phyloP scores from a whole-genome alignment of 225 moss, liverwort and hornwort species.

The Lunularia cruciata region DNA sequence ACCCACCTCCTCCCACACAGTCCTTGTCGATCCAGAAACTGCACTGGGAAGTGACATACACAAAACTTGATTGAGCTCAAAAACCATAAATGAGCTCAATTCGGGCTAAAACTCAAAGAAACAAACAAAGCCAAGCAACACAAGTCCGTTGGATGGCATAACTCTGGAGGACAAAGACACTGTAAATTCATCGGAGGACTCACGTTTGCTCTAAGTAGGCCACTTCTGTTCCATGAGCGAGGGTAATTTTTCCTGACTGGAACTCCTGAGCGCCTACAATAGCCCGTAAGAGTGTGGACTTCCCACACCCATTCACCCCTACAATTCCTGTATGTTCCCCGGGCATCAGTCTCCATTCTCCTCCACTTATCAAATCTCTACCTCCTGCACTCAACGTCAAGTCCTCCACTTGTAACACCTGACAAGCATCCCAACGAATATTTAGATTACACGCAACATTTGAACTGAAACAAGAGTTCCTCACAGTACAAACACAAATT shows the following conservation, averaged over 20 bases:
- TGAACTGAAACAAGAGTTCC: conserved; percentile 7
- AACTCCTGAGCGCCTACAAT: conserved; percentile 70
- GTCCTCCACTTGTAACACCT: conserved; percentile 87
- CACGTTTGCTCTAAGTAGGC: conserved; percentile 99
- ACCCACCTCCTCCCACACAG: conserved; percentile 91
- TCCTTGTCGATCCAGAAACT: conserved; percentile 85
- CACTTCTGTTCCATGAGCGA: conserved; percentile 75
- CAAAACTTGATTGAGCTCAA: neutral
- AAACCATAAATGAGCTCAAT: neutral
- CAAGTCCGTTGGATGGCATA: neutral
- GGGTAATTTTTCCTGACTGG: conserved; percentile 71
- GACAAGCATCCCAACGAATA: conserved; percentile 21
- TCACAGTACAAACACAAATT: neutral
- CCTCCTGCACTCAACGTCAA: conserved; percentile 93
- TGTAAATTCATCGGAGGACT: conserved; percentile 27
- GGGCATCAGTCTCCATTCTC: conserved; percentile 86
- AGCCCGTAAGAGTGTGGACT: conserved; percentile 77
- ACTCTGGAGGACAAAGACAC: neutral
- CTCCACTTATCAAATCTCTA: conserved; percentile 67
- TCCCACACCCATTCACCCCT: conserved; percentile 91
- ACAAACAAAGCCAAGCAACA: neutral
- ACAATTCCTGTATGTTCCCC: conserved; percentile 86
- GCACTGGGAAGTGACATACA: conserved; percentile 52
- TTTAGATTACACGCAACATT: neutral
- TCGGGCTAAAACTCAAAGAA: neutral